Conservation (phyloP, 306 rosid genomes). For the Fragaria iinumae region DNA sequence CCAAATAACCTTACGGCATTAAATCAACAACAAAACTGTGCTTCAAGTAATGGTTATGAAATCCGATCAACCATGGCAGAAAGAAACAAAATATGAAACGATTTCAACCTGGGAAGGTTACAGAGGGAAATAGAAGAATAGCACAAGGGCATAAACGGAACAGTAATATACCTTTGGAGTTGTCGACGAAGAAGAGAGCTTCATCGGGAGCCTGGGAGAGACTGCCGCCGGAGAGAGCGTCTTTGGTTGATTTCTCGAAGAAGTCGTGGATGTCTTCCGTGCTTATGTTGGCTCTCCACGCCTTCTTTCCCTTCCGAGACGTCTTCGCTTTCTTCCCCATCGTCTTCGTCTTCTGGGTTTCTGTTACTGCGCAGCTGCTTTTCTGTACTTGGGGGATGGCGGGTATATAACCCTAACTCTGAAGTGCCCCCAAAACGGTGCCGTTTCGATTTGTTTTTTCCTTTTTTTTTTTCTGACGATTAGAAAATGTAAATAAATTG, state of each 20-base stretch:
- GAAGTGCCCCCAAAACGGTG: too few species aligned
- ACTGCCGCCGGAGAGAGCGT: constrained; percentile 75
- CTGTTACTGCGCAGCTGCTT: too few species aligned
- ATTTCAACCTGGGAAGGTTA: too few species aligned
- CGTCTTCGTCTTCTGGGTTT: not conserved
- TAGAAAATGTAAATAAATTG: too few species aligned
- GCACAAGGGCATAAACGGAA: not conserved
- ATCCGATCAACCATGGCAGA: too few species aligned
- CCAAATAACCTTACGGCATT: too few species aligned
- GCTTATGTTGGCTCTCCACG: constrained; percentile 87
- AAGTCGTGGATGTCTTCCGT: constrained; percentile 68
- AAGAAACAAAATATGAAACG: too few species aligned
- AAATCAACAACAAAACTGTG: not conserved
- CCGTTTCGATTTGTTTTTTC: too few species aligned
- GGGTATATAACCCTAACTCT: too few species aligned
- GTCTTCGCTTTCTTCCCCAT: constrained; percentile 82
- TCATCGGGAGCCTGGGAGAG: constrained; percentile 53
- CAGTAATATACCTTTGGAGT: constrained; percentile 48
- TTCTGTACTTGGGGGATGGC: too few species aligned
- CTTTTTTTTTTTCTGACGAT: too few species aligned
- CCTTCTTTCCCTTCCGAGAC: constrained; percentile 85
- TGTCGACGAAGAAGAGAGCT: constrained; percentile 64
- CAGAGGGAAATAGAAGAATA: not conserved
- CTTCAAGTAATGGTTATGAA: not conserved
- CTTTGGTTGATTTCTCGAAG: constrained; percentile 70